Conservation (phyloP, 345 rosid species). For the Brassica juncea region DNA sequence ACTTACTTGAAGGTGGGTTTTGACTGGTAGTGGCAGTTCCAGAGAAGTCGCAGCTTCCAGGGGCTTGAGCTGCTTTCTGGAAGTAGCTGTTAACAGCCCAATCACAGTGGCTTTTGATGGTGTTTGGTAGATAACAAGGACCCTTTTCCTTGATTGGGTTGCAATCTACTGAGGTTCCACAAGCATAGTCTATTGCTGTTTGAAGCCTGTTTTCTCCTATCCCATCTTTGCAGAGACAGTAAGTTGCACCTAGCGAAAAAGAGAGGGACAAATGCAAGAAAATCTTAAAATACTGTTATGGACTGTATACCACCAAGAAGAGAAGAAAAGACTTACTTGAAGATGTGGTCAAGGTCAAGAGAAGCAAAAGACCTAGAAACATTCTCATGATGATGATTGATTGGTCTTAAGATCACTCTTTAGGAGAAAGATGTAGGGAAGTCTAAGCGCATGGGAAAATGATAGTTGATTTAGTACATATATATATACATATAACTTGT, state of each 20-base stretch:
- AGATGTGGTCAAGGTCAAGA: slow-evolving; percentile 57
- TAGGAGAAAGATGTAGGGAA: slow-evolving; percentile 10
- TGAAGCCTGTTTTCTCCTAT: slow-evolving; percentile 53
- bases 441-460: slow-evolving; percentile 5
- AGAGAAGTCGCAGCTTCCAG: slow-evolving; percentile 41
- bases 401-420: slow-evolving; percentile 20
- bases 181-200: slow-evolving; percentile 81
- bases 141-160: slow-evolving; percentile 59
- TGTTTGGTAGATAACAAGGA: slow-evolving; percentile 82
- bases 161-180: slow-evolving; percentile 87
- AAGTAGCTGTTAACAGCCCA: slow-evolving; percentile 46
- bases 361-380: slow-evolving; percentile 50
- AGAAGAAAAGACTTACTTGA: slow-evolving; percentile 59
- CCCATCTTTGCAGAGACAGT: slow-evolving; percentile 86
- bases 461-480: not conserved
- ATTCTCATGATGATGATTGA: slow-evolving; percentile 53
- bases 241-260: slow-evolving; percentile 59
- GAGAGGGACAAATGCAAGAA: not conserved
- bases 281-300: not conserved
- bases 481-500: not conserved
- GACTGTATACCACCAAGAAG: not conserved
- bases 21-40: slow-evolving; percentile 37
- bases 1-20: slow-evolving; percentile 39
- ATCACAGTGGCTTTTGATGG: slow-evolving; percentile 46
- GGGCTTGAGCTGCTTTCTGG: slow-evolving; percentile 34